Conservation (phyloP, 352 stramenopile genomes). For the Globisporangium rhizosaccharum region DNA sequence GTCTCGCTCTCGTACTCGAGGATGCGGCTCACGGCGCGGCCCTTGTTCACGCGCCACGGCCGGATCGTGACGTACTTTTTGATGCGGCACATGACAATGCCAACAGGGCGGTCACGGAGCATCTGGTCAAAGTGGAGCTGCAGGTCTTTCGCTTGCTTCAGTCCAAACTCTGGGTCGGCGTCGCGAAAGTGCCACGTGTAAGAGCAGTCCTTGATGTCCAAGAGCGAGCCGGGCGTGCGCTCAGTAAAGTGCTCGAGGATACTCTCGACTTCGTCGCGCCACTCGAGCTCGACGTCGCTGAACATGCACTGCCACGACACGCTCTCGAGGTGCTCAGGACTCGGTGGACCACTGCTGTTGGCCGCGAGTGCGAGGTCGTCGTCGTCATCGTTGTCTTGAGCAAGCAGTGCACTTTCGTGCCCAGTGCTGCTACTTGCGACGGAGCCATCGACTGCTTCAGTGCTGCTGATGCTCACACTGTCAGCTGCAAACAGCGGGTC, state of each 20-base stretch:
- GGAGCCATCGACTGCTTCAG: background rate
- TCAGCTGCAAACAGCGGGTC: constrained; percentile 4
- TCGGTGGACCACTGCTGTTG: too few species aligned
- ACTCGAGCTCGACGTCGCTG: constrained; percentile 74
- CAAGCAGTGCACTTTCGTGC: background rate
- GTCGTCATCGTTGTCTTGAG: background rate
- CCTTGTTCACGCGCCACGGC: constrained; percentile 84
- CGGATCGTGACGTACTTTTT: constrained; percentile 89
- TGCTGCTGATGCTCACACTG: constrained; percentile 5
- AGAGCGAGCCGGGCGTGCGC: constrained; percentile 74
- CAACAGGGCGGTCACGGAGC: constrained; percentile 76
- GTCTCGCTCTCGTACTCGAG: constrained; percentile 80
- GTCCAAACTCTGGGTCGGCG: constrained; percentile 74
- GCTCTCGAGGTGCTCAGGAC: constrained; percentile 17
- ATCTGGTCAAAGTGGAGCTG: constrained; percentile 89
- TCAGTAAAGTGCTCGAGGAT: constrained; percentile 87
- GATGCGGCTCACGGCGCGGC: constrained; percentile 74
- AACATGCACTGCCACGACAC: constrained; percentile 81
- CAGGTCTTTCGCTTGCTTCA: constrained; percentile 87
- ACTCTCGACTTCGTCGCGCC: constrained; percentile 69
- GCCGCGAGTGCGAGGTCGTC: too few species aligned
- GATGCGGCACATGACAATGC: constrained; percentile 84
- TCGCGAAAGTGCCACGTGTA: constrained; percentile 89
- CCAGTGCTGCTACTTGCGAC: background rate
- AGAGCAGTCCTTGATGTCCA: constrained; percentile 84